Conservation (phyloP, 331 rosid species). For the Malus hybrid region DNA sequence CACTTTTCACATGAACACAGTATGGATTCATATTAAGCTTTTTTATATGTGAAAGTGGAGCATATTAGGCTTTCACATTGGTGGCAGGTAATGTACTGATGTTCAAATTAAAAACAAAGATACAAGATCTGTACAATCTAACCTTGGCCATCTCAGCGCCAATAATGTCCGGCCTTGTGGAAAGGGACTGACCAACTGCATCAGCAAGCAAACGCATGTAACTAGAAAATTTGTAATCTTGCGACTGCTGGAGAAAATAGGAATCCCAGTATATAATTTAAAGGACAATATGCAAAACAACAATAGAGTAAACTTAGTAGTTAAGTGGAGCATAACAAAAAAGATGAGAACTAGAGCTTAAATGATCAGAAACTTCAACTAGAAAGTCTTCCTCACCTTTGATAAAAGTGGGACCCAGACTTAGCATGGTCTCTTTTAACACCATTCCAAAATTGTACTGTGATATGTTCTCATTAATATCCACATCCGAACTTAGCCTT, state of each 20-base stretch:
- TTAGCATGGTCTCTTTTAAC: constrained; percentile 81
- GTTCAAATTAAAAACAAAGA: constrained; percentile 2
- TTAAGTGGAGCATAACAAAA: neutral
- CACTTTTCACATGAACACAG: neutral
- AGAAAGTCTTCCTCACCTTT: constrained; percentile 54
- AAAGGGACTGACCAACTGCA: constrained; percentile 98
- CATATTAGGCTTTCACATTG: neutral
- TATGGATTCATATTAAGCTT: neutral
- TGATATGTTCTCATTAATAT: constrained; percentile 36
- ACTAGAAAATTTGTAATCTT: constrained; percentile 41
- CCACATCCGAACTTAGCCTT: constrained; percentile 27
- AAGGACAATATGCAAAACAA: constrained; percentile 12
- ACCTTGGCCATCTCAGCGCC: constrained; percentile 94
- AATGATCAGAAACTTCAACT: constrained; percentile 5
- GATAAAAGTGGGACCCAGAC: constrained; percentile 89
- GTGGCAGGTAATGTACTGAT: neutral
- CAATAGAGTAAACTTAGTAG: neutral
- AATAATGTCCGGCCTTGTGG: constrained; percentile 96
- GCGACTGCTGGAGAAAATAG: constrained; percentile 29
- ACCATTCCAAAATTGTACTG: constrained; percentile 69
- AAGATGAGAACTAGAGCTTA: neutral
- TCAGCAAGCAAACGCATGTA: constrained; percentile 55
- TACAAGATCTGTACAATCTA: constrained; percentile 17
- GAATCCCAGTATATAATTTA: constrained; percentile 17
- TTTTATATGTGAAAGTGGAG: too few species aligned